phyloP scores from a whole-genome alignment of 495 filamentous ascomycete genomes.

The Neurospora sp. region DNA sequence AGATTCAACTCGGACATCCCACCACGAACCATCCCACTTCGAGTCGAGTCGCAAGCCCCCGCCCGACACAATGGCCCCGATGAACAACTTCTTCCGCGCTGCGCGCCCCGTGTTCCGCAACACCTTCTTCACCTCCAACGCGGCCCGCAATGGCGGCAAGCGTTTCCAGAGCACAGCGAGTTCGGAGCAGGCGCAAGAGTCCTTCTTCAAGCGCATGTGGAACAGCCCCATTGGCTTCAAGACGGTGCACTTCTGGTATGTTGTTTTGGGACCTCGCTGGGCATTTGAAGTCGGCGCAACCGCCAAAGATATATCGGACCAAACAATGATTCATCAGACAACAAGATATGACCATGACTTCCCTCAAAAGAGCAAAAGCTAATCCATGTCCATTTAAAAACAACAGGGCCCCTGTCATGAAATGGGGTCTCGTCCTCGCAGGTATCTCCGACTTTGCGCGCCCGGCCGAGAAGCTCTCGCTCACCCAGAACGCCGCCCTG shows the following conservation, averaged over 20 bases:
- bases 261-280: not conserved
- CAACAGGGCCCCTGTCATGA: constrained; percentile 87
- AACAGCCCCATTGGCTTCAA: constrained; percentile 80
- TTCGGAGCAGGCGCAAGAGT: constrained; percentile 37
- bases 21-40: constrained; percentile 6
- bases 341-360: not conserved
- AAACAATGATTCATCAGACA: not conserved
- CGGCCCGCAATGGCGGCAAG: constrained; percentile 42
- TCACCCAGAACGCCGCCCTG: constrained; percentile 83
- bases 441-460: constrained; percentile 86
- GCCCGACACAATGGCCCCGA: constrained; percentile 22
- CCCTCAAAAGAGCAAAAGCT: not conserved
- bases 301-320: not conserved
- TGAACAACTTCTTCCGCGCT: constrained; percentile 37
- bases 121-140: constrained; percentile 41
- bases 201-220: constrained; percentile 66
- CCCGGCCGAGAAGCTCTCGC: constrained; percentile 83
- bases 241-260: constrained; percentile 94
- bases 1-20: constrained; percentile 1
- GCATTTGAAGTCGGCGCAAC: not conserved
- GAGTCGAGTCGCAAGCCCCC: constrained; percentile 2
- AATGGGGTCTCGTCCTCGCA: constrained; percentile 89
- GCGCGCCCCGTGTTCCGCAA: constrained; percentile 37
- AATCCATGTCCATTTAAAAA: not conserved
- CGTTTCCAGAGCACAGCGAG: constrained; percentile 56